These are phyloP conservation scores for Mariannaea elegans DNA, from an alignment of 2,329 filamentous ascomycete species.

Conservation along the genomic window DNA sequence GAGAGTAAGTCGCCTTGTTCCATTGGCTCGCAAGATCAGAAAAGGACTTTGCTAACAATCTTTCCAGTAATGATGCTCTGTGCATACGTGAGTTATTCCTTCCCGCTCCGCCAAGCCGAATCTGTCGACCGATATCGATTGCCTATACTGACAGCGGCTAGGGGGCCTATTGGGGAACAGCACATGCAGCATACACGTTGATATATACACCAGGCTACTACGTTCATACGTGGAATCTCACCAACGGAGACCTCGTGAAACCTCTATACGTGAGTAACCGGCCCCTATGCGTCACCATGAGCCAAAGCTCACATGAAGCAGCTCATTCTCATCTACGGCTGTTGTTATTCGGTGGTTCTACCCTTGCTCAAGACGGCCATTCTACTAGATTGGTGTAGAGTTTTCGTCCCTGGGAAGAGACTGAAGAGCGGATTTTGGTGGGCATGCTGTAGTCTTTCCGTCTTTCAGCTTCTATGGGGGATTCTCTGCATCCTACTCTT, in stretches of 20 bases:
- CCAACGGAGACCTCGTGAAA: constrained; percentile 4
- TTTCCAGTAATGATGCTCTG: constrained; percentile 18
- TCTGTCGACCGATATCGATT: neutral
- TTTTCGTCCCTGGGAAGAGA: constrained; percentile 11
- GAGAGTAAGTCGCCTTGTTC: constrained; percentile 11
- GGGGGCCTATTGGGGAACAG: constrained; percentile 24
- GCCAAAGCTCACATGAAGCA: neutral
- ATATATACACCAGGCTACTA: constrained; percentile 21
- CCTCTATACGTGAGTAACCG: constrained; percentile 15
- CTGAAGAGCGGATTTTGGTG: constrained; percentile 20
- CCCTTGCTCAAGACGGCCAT: constrained; percentile 23
- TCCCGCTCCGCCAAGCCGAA: neutral
- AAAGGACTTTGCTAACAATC: neutral
- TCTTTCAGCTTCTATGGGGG: constrained; percentile 19
- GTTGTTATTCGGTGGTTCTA: constrained; percentile 19
- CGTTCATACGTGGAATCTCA: constrained; percentile 23
- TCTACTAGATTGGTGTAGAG: constrained; percentile 22
- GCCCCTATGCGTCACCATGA: neutral
- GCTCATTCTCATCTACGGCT: constrained; percentile 22
- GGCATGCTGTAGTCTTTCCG: constrained; percentile 8
- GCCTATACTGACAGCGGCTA: constrained; percentile 1
- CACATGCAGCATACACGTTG: constrained; percentile 13
- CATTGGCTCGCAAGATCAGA: too few relatives aligned
- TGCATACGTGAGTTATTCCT: constrained; percentile 12
- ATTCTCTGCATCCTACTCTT: constrained; percentile 18